phyloP scores from a whole-genome alignment of 2,329 filamentous ascomycete species.

The Colletotrichum simmondsii region DNA sequence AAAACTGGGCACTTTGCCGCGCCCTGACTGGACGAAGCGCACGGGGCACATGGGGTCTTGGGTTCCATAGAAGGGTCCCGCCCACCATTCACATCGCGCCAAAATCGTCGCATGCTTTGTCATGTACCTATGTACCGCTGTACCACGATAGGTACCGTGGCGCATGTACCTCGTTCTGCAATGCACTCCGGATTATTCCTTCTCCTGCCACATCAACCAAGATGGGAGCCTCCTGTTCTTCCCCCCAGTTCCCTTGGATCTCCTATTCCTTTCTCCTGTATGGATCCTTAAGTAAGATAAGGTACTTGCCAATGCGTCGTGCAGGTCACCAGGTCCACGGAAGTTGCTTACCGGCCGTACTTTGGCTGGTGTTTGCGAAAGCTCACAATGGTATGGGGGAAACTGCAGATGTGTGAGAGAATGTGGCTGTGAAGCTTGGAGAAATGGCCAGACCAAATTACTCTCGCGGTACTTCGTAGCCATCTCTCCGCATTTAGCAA shows the following conservation, averaged over 20 bases:
- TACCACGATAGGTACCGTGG: neutral
- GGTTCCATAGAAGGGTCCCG: neutral
- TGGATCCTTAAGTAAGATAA: too few species aligned
- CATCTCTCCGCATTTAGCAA: neutral
- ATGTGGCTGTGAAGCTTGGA: slow-evolving; percentile 30
- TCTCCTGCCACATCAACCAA: neutral
- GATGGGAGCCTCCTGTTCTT: neutral
- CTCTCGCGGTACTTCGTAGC: neutral
- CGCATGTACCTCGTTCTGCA: neutral
- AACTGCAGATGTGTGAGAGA: neutral
- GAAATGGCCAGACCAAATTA: neutral
- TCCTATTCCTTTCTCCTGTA: too few species aligned
- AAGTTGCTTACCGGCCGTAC: neutral
- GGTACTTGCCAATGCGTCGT: too few species aligned
- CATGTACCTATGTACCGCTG: neutral
- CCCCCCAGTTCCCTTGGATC: neutral
- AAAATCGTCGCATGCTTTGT: slow-evolving; percentile 17
- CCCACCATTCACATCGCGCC: slow-evolving; percentile 19
- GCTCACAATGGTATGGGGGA: neutral
- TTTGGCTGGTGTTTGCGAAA: neutral
- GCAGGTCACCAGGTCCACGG: neutral
- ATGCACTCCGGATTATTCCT: neutral
- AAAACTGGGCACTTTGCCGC: slow-evolving; percentile 13
- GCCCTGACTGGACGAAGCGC: slow-evolving; percentile 21
- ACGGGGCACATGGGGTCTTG: neutral